Conservation (phyloP, 805 yeast species). For the Pichia phayaonensis region DNA sequence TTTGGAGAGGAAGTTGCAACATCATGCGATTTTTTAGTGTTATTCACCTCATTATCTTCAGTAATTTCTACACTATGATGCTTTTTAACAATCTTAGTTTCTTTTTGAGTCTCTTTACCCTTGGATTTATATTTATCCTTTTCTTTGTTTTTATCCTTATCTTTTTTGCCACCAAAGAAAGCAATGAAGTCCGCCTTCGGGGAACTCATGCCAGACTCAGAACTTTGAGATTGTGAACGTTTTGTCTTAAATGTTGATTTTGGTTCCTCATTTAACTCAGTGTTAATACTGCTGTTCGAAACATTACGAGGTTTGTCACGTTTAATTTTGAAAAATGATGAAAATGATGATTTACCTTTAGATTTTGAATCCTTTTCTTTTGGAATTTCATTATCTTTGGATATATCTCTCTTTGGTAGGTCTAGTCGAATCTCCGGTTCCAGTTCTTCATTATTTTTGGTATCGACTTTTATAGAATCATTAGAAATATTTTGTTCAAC, state of each 20-base stretch:
- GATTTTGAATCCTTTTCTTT: conserved; percentile 8
- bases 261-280: not conserved
- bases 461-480: not conserved
- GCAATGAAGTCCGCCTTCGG: conserved; percentile 12
- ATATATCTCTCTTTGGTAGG: not conserved
- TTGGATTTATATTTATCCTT: not conserved
- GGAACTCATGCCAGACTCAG: conserved; percentile 6
- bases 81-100: not conserved
- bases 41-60: not conserved
- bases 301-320: conserved; percentile 10
- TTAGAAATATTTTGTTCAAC: not conserved
- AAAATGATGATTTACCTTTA: conserved; percentile 12
- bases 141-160: conserved; percentile 3
- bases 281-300: not conserved
- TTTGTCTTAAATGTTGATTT: conserved; percentile 3
- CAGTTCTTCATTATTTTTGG: not conserved
- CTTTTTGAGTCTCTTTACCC: not conserved
- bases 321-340: conserved; percentile 14
- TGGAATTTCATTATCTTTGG: not conserved
- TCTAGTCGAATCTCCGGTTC: not conserved
- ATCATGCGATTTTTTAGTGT: not conserved
- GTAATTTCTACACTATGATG: not conserved
- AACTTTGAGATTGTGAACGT: conserved; percentile 4
- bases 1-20: conserved; percentile 4
- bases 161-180: conserved; percentile 11